Evolutionary conservation across 495 filamentous ascomycete species (phyloP), one percentile per base, ranked within the genome.

Genomic region (Lophiotrema nucula): DNA sequence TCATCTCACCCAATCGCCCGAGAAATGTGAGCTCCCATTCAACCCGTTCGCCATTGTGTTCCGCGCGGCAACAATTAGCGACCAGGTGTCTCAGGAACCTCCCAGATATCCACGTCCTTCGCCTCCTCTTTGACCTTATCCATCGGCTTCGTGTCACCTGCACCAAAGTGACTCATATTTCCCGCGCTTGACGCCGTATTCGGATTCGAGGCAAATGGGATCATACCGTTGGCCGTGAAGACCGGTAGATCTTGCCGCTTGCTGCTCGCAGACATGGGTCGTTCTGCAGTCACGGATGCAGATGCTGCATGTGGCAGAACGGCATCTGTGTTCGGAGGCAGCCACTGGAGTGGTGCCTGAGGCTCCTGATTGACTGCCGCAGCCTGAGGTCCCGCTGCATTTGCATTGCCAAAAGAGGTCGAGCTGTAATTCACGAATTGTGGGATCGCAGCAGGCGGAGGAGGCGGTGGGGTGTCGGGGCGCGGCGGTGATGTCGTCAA

Each of bases 391-490:
- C n/a, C n/a, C n/a, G 12, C n/a, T 21, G 2, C 11, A 35, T 8
- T 21, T n/a, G 22, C 10, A 2, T 19, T 38, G 6, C 27, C 47
- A 22, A 45, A 50, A 1, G 51, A 22, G 21, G 45, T 26, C n/a
- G 46, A 2, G 15, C 13, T 53, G 27, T 51, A 52, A 25, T 56
- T 23, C 3, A 53, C 47, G 25, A 64, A 64, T 6, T 57, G 37
- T 22, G 65, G 51, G 2, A 64, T 38, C 0, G 39, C 25, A 11
- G 55, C n/a, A 11, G 64, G 59, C n/a, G 64, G 60, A 2, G 60
- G 65, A 1, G 61, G 65, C 10, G 65, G 61, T 0, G 60, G 60
- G 4, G 60, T 67, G 28, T 67, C 65, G 3, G 61, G 57, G 24
- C 60, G 55, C 1, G 56, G 56, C 10, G 65, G 65, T 18, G 56